These are phyloP conservation scores for Aquilaria malaccensis DNA, from an alignment of 345 rosid species.

Conservation along the genomic window DNA sequence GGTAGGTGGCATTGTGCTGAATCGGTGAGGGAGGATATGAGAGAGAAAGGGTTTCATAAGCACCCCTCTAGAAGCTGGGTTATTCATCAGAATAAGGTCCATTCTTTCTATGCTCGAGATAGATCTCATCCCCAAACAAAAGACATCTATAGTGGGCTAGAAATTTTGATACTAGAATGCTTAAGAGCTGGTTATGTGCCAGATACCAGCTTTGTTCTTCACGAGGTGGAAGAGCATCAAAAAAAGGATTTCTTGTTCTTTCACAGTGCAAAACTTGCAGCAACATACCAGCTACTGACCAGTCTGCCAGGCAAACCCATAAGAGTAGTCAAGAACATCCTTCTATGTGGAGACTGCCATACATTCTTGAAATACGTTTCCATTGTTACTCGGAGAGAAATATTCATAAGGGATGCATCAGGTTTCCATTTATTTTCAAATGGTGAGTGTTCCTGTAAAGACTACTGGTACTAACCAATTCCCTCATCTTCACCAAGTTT, in stretches of 20 bases:
- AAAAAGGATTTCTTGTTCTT: conserved; percentile 73
- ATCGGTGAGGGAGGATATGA: conserved; percentile 57
- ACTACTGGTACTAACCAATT: conserved; percentile 33
- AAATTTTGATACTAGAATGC: conserved; percentile 66
- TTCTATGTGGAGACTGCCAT: conserved; percentile 82
- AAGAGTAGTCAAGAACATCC: conserved; percentile 61
- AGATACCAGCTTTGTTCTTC: conserved; percentile 81
- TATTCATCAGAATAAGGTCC: conserved; percentile 47
- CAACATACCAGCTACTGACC: conserved; percentile 63
- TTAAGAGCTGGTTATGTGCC: conserved; percentile 66
- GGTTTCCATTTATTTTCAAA: conserved; percentile 71
- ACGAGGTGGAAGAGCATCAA: conserved; percentile 80
- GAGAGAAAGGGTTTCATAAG: conserved; percentile 47
- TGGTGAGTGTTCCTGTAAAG: conserved; percentile 73
- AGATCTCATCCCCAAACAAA: conserved; percentile 52
- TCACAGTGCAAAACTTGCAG: conserved; percentile 86
- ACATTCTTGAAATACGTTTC: conserved; percentile 56
- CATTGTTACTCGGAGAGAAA: conserved; percentile 45
- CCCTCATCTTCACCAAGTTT: too few relatives aligned
- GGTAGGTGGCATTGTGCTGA: conserved; percentile 85
- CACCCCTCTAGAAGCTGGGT: conserved; percentile 79
- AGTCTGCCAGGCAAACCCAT: conserved; percentile 40
- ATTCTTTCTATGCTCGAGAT: conserved; percentile 64
- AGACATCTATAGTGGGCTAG: conserved; percentile 66
- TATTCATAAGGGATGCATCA: conserved; percentile 63